phyloP scores from a whole-genome alignment of 2,329 filamentous ascomycete genomes.

The Venturia effusa region DNA sequence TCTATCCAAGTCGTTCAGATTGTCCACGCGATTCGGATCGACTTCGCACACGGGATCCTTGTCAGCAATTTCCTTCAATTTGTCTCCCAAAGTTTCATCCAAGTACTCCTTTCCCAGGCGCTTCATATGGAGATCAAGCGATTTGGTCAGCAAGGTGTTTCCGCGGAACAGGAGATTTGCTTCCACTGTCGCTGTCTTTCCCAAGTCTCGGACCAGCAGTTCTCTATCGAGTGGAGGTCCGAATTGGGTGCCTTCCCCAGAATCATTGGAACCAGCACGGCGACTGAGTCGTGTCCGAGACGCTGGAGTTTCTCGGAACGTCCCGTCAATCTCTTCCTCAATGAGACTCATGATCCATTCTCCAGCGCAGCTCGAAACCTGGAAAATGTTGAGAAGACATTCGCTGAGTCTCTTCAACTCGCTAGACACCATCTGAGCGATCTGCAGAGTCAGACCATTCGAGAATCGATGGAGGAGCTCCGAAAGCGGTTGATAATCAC shows the following conservation, averaged over 20 bases:
- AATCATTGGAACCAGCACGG: conserved; percentile 57
- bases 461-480: conserved; percentile 78
- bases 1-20: conserved; percentile 60
- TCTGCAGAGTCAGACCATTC: conserved; percentile 72
- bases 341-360: conserved; percentile 92
- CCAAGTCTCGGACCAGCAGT: conserved; percentile 63
- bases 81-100: conserved; percentile 75
- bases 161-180: conserved; percentile 92
- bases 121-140: conserved; percentile 91
- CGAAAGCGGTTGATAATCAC: conserved; percentile 74
- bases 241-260: conserved; percentile 21
- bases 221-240: conserved; percentile 48
- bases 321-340: conserved; percentile 93
- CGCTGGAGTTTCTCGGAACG: conserved; percentile 68
- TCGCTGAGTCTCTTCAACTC: conserved; percentile 75
- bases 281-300: conserved; percentile 57
- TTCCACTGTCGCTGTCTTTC: conserved; percentile 70
- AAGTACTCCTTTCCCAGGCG: conserved; percentile 87
- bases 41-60: conserved; percentile 90
- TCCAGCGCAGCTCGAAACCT: conserved; percentile 71
- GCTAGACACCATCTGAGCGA: conserved; percentile 66
- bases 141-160: conserved; percentile 87
- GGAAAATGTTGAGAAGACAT: conserved; percentile 85
- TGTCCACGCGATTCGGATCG: conserved; percentile 67
- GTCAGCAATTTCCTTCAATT: conserved; percentile 80